Conservation (phyloP, 495 filamentous ascomycete species). For the Xeromyces bisporus region DNA sequence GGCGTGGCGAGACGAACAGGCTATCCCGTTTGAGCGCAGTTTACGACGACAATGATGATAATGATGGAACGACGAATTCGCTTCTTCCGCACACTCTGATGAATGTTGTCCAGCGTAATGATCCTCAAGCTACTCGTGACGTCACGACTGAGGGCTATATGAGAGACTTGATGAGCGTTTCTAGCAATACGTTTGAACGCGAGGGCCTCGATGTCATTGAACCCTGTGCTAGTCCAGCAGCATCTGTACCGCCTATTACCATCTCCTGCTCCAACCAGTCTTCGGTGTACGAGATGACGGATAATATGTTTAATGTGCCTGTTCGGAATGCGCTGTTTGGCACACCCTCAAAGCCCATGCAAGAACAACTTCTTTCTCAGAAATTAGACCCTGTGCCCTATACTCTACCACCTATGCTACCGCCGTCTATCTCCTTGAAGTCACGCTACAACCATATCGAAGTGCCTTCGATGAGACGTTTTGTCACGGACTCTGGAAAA, state of each 20-base stretch:
- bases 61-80: conserved; percentile 19
- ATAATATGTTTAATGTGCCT: conserved; percentile 58
- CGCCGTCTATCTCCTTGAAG: conserved; percentile 60
- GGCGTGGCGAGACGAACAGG: conserved; percentile 25
- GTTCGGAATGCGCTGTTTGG: conserved; percentile 62
- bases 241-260: conserved; percentile 76
- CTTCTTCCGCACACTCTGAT: conserved; percentile 61
- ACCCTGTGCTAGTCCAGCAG: conserved; percentile 54
- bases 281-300: conserved; percentile 47
- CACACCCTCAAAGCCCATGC: conserved; percentile 40
- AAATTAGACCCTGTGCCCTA: conserved; percentile 48
- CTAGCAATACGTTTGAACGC: conserved; percentile 43
- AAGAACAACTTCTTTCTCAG: conserved; percentile 53
- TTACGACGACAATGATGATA: conserved; percentile 45
- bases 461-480: conserved; percentile 95
- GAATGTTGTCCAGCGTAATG: conserved; percentile 54
- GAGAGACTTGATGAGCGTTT: conserved; percentile 61
- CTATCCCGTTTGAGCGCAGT: conserved; percentile 38
- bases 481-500: conserved; percentile 95
- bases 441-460: conserved; percentile 73
- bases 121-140: conserved; percentile 47
- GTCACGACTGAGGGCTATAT: conserved; percentile 60
- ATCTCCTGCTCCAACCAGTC: conserved; percentile 56
- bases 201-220: conserved; percentile 63
- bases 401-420: conserved; percentile 46